phyloP scores from a whole-genome alignment of 176 grass and related monocot genomes.

The Phoenix roebelenii region DNA sequence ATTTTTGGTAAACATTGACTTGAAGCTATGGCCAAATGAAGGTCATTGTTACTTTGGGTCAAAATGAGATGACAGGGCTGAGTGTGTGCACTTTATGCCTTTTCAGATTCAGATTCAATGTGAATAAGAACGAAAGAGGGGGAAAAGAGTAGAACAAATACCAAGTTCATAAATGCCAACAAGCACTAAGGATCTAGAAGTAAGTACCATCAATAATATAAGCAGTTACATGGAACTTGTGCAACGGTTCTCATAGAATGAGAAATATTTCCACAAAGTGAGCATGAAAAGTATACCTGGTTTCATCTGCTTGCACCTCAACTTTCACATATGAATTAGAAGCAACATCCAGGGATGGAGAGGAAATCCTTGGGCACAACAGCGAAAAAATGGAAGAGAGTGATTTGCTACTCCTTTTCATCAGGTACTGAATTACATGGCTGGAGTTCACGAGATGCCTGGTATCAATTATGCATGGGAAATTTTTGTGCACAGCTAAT shows the following conservation, averaged over 20 bases:
- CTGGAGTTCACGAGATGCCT: slow-evolving; percentile 63
- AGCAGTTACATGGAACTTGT: too few relatives aligned
- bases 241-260: background rate
- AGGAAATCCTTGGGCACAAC: slow-evolving; percentile 46
- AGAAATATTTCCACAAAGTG: slow-evolving; percentile 16
- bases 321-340: slow-evolving; percentile 36
- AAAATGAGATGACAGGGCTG: too few relatives aligned
- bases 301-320: slow-evolving; percentile 64
- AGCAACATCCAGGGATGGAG: slow-evolving; percentile 20
- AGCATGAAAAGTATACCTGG: slow-evolving; percentile 37
- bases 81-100: too few relatives aligned
- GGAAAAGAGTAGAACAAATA: too few relatives aligned
- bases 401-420: slow-evolving; percentile 80
- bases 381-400: slow-evolving; percentile 78
- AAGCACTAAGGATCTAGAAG: too few relatives aligned
- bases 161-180: too few relatives aligned
- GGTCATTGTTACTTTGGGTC: too few relatives aligned
- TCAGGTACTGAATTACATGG: slow-evolving; percentile 41
- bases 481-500: slow-evolving; percentile 50
- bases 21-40: too few relatives aligned
- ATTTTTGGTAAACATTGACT: too few relatives aligned
- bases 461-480: slow-evolving; percentile 72
- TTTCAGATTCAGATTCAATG: too few relatives aligned
- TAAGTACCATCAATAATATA: too few relatives aligned
- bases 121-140: too few relatives aligned